Evolutionary conservation across 2,329 filamentous ascomycete genomes (phyloP), one percentile per base, ranked within the genome.

Genomic region (Verticillium longisporum): DNA sequence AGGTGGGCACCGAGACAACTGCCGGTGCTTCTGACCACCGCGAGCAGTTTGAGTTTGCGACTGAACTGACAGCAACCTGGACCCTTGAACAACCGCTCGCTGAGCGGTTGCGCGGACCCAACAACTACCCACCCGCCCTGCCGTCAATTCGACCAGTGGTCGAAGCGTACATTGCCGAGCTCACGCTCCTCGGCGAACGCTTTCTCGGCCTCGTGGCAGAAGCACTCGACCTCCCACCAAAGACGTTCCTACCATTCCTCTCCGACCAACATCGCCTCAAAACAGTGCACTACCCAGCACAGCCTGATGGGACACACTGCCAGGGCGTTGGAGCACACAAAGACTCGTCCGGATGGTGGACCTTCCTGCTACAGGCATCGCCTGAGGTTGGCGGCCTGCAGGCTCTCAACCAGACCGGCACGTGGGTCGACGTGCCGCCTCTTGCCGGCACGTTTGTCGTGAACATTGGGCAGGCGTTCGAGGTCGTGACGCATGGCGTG

Each of bases 301-400:
- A 63, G 2, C 18, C n/a, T 6, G 45, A 10, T 10, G 45, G 45
- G 9, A 11, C n/a, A 26, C 45, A 7, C 14, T 56, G 66, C 3
- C 83, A 87, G 70, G 84, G 84, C 1, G 83, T 87, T 1, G 85
- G 84, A 0, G 80, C 85, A 1, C 84, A 87, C 71, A 87, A 87
- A 66, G 83, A 86, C 68, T 86, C 81, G 0, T 86, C 83, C 0
- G 84, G 84, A 3, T 87, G 83, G 83, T 84, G 85, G 74, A 88
- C 85, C 0, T 87, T 88, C 63, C 77, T 88, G 3, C 78, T 85
- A 1, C 86, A 88, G 68, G 81, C 84, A 6, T 83, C 81, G 0
- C 77, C 80, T 2, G 72, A 77, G 10, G 73, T 79, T 1, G 68
- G 76, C 45, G 80, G 83, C 0, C 72, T 85, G 0, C 79, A 85